Percentiles rank a stretch among this genome's conserved stretches.
Evolutionary conservation across 305 asterid species (phyloP).

Genomic region (Solanum hybrid): DNA sequence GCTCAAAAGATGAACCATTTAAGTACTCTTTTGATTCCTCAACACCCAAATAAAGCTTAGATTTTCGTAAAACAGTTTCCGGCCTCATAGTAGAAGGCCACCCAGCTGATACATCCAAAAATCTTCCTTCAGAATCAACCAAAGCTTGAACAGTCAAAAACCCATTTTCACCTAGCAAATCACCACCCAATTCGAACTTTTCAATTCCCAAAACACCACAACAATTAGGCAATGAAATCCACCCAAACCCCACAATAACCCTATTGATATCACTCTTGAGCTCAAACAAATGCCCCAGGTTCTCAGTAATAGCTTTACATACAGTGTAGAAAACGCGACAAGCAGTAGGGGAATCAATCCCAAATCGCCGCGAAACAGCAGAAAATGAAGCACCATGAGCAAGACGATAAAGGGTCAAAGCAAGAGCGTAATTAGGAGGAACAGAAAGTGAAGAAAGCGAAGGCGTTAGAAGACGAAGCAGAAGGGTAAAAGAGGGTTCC

Average conservation of each 20-base stretch:
- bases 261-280: slow-evolving; percentile 60
- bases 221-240: slow-evolving; percentile 81
- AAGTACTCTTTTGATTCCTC: slow-evolving; percentile 54
- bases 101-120: slow-evolving; percentile 82
- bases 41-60: slow-evolving; percentile 53
- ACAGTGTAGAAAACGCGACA: slow-evolving; percentile 71
- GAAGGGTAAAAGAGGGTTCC: slow-evolving; percentile 64
- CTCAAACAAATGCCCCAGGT: slow-evolving; percentile 73
- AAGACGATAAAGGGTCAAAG: slow-evolving; percentile 57
- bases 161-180: slow-evolving; percentile 25
- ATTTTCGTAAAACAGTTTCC: slow-evolving; percentile 36
- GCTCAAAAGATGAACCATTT: slow-evolving; percentile 49
- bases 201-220: slow-evolving; percentile 80
- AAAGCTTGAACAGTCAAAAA: slow-evolving; percentile 69
- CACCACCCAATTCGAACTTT: slow-evolving; percentile 41
- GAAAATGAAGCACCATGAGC: slow-evolving; percentile 61
- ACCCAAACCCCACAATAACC: slow-evolving; percentile 65
- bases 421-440: slow-evolving; percentile 52
- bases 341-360: slow-evolving; percentile 40
- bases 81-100: slow-evolving; percentile 64
- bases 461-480: slow-evolving; percentile 70
- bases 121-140: slow-evolving; percentile 92
- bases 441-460: slow-evolving; percentile 46
- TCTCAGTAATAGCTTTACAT: slow-evolving; percentile 64
- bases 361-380: slow-evolving; percentile 57